phyloP scores from a whole-genome alignment of 2,329 filamentous ascomycete species.

The Xylariaceae sp. region DNA sequence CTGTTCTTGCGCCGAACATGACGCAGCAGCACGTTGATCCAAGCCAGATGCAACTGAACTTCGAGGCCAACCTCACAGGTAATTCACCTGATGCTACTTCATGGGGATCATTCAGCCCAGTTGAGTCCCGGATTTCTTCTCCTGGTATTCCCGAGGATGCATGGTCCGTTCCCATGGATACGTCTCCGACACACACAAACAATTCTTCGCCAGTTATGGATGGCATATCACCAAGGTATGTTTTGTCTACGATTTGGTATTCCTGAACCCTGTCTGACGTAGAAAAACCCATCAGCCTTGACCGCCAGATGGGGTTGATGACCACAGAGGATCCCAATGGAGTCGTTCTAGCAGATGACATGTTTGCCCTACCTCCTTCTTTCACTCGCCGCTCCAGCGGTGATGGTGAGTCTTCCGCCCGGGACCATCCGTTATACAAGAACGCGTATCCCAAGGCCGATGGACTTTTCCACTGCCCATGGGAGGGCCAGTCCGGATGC shows the following conservation, averaged over 20 bases:
- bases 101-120: slow-evolving; percentile 54
- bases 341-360: slow-evolving; percentile 41
- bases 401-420: slow-evolving; percentile 58
- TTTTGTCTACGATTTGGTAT: slow-evolving; percentile 31
- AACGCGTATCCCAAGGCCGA: slow-evolving; percentile 65
- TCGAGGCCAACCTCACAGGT: slow-evolving; percentile 51
- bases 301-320: slow-evolving; percentile 44
- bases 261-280: slow-evolving; percentile 36
- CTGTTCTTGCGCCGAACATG: slow-evolving; percentile 47
- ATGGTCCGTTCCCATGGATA: slow-evolving; percentile 46
- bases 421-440: slow-evolving; percentile 73
- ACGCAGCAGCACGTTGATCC: slow-evolving; percentile 59
- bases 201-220: slow-evolving; percentile 54
- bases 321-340: slow-evolving; percentile 43
- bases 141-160: slow-evolving; percentile 53
- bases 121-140: slow-evolving; percentile 55
- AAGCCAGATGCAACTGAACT: slow-evolving; percentile 57
- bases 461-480: slow-evolving; percentile 92
- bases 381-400: slow-evolving; percentile 53
- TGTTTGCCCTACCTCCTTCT: slow-evolving; percentile 44
- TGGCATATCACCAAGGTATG: slow-evolving; percentile 58
- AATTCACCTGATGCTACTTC: slow-evolving; percentile 56
- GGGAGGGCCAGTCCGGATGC: slow-evolving; percentile 71
- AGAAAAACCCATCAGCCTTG: slow-evolving; percentile 39
- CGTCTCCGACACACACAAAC: slow-evolving; percentile 49